Conservation (phyloP, 805 yeast genomes). For the Lipomyces oligophaga region DNA sequence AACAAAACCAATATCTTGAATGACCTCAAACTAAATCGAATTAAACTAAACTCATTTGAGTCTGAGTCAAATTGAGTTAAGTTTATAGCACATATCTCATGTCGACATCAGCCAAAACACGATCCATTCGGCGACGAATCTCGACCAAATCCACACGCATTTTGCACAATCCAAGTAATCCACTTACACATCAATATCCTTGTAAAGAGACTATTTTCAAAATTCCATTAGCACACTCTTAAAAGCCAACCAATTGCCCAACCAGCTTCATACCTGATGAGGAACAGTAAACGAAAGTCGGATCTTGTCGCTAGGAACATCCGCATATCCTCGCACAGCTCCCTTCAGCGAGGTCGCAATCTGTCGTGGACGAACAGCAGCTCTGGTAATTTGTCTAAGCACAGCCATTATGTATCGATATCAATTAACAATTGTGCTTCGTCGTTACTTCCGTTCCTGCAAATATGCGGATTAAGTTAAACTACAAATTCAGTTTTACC, state of each 20-base stretch:
- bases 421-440: no score
- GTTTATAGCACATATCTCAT: no score
- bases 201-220: slow-evolving; percentile 34
- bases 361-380: slow-evolving; percentile 17
- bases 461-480: no score
- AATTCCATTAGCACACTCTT: not conserved
- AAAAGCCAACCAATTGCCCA: not conserved
- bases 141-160: no score
- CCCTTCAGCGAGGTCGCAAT: slow-evolving; percentile 11
- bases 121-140: no score
- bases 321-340: slow-evolving; percentile 71
- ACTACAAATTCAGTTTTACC: not conserved
- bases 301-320: slow-evolving; percentile 72
- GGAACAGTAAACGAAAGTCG: slow-evolving; percentile 90
- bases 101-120: no score
- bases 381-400: slow-evolving; percentile 18
- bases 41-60: no score
- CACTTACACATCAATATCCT: slow-evolving; percentile 37
- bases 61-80: no score
- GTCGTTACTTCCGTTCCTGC: no score
- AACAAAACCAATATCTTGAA: not conserved
- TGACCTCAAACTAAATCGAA: not conserved
- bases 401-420: slow-evolving; percentile 18
- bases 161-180: slow-evolving; percentile 4
- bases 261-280: slow-evolving; percentile 49